Evolutionary conservation across 2,329 filamentous ascomycete species (phyloP).

Genomic region (Cylindrodendrum hubeiense): DNA sequence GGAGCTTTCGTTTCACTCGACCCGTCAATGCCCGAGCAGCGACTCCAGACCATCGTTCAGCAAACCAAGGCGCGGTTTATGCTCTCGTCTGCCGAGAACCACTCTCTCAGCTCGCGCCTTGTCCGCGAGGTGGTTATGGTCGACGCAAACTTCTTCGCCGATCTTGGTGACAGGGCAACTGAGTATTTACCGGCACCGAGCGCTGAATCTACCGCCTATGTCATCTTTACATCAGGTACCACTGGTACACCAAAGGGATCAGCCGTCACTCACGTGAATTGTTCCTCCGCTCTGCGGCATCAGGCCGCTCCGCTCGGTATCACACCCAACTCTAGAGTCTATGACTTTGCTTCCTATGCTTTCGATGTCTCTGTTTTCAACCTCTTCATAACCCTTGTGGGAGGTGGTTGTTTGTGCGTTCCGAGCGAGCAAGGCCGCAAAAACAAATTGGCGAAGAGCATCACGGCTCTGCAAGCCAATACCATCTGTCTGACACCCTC

Average conservation of each 20-base stretch:
- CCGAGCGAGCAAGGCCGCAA: constrained; percentile 64
- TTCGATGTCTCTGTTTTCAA: constrained; percentile 37
- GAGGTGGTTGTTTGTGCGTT: constrained; percentile 64
- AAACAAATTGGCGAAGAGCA: constrained; percentile 58
- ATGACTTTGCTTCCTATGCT: constrained; percentile 37
- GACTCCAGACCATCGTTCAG: constrained; percentile 13
- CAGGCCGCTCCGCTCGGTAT: constrained; percentile 16
- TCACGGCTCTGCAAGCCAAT: constrained; percentile 54
- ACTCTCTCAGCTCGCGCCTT: background rate
- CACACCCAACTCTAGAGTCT: constrained; percentile 28
- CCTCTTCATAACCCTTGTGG: constrained; percentile 25
- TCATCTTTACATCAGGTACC: constrained; percentile 29
- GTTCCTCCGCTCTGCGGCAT: constrained; percentile 20
- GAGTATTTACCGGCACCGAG: background rate
- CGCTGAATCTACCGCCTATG: constrained; percentile 4
- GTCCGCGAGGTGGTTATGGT: background rate
- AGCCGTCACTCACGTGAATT: constrained; percentile 25
- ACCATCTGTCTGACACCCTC: constrained; percentile 55
- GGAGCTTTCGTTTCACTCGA: constrained; percentile 37
- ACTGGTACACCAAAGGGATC: constrained; percentile 29
- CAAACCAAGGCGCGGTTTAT: background rate
- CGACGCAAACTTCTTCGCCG: background rate
- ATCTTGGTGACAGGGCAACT: background rate
- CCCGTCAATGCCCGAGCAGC: constrained; percentile 20
- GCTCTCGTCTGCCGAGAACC: constrained; percentile 1